These are phyloP conservation scores for Cucumis variabilis DNA, from an alignment of 331 rosid genomes.

Conservation along the genomic window DNA sequence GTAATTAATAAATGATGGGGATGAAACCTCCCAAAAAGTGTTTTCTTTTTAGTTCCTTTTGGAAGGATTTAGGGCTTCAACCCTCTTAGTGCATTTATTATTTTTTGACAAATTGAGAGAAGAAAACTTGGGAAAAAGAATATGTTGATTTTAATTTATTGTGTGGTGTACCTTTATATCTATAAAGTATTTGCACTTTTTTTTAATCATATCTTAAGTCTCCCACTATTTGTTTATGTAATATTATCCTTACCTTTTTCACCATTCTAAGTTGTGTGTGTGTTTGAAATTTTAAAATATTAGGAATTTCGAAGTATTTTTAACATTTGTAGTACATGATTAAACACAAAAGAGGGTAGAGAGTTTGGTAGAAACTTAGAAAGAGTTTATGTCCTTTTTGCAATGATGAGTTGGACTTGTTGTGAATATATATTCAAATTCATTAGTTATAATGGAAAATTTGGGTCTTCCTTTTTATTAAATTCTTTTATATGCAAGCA, in stretches of 20 bases:
- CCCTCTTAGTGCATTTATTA: too few species aligned
- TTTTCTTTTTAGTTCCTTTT: too few species aligned
- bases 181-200: background rate
- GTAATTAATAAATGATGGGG: too few species aligned
- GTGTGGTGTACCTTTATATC: background rate
- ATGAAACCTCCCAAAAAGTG: too few species aligned
- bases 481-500: background rate
- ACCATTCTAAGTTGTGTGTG: background rate
- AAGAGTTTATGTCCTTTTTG: background rate
- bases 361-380: conserved; percentile 7
- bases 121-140: too few species aligned
- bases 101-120: too few species aligned
- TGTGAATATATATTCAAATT: background rate
- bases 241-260: background rate
- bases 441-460: background rate
- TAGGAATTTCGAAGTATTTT: background rate
- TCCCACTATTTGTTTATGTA: background rate
- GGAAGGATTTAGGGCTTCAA: too few species aligned
- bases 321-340: background rate
- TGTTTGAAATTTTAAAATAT: conserved; percentile 15
- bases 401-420: conserved; percentile 2
- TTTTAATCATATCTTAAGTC: background rate
- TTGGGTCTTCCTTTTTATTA: background rate
- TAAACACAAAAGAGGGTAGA: background rate
- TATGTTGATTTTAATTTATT: background rate